These are phyloP conservation scores for Aureobasidium leucospermi DNA, from an alignment of 2,329 filamentous ascomycete genomes.

Conservation along the genomic window DNA sequence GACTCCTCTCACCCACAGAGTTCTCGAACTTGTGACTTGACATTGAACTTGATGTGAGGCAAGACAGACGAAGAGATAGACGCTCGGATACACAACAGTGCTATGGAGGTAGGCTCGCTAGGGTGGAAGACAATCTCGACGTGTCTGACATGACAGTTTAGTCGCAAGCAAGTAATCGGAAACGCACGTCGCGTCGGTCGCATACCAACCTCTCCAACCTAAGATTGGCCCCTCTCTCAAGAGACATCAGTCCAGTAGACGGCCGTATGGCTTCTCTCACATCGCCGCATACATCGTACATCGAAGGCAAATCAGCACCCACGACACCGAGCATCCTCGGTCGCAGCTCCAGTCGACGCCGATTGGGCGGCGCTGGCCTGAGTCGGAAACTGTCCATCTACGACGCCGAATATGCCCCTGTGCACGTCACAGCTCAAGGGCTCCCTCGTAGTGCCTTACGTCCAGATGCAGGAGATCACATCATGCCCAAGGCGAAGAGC, in stretches of 20 bases:
- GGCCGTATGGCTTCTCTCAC: not conserved
- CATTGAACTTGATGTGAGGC: not conserved
- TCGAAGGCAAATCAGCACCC: slow-evolving; percentile 41
- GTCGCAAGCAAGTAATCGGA: slow-evolving; percentile 1
- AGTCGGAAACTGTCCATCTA: slow-evolving; percentile 25
- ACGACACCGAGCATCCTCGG: slow-evolving; percentile 42
- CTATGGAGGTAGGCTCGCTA: not conserved
- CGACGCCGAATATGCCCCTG: slow-evolving; percentile 20
- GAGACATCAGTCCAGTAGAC: slow-evolving; percentile 27
- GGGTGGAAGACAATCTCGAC: not conserved
- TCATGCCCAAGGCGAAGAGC: slow-evolving; percentile 41
- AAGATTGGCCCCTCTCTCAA: slow-evolving; percentile 52
- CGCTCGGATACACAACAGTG: not conserved
- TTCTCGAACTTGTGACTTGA: not conserved
- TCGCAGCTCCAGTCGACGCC: slow-evolving; percentile 33
- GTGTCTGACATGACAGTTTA: not conserved
- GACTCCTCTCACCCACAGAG: not conserved
- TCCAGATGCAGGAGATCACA: slow-evolving; percentile 1
- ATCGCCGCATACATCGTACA: slow-evolving; percentile 35
- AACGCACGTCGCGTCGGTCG: slow-evolving; percentile 39
- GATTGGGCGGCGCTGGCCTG: slow-evolving; percentile 25
- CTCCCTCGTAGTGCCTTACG: not conserved
- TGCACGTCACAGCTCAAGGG: slow-evolving; percentile 7
- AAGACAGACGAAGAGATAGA: too few relatives aligned
- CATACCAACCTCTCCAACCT: slow-evolving; percentile 53